Conservation (phyloP, 352 stramenopile species). For the Pythium insidiosum region DNA sequence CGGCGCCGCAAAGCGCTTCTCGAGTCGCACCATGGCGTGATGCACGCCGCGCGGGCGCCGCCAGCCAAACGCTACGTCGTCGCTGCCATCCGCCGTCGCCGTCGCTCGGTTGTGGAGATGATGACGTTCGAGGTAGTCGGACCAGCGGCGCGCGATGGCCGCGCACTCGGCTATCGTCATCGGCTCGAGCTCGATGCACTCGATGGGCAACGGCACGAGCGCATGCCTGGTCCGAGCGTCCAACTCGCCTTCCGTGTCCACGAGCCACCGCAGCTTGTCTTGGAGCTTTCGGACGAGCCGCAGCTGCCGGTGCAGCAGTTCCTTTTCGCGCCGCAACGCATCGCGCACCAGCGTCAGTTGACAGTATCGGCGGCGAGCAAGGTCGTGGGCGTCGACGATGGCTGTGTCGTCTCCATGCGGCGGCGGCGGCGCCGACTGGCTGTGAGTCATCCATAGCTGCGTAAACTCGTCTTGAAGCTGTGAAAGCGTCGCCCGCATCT, state of each 20-base stretch:
- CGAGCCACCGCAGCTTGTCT: neutral
- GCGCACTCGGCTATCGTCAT: neutral
- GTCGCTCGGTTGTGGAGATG: too few relatives aligned
- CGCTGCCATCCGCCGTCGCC: too few relatives aligned
- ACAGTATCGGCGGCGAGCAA: neutral
- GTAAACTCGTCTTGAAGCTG: neutral
- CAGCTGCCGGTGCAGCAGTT: neutral
- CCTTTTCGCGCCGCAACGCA: neutral
- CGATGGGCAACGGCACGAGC: neutral
- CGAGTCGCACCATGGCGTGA: too few relatives aligned
- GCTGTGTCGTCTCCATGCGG: neutral
- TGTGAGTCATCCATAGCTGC: neutral
- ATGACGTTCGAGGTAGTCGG: too few relatives aligned
- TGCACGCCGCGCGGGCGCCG: too few relatives aligned
- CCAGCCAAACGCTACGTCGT: too few relatives aligned
- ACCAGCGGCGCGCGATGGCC: too few relatives aligned
- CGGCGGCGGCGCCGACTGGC: neutral
- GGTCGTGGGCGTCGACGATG: neutral
- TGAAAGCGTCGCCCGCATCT: neutral
- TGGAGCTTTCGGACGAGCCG: neutral
- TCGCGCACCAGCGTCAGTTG: neutral
- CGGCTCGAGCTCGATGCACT: neutral
- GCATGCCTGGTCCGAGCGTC: neutral
- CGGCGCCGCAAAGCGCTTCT: too few relatives aligned
- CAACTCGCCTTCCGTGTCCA: neutral